A percentile compares a stretch with the other conserved stretches of the same genome.
Evolutionary conservation across 2,329 filamentous ascomycete species (phyloP).

Genomic region (Fusarium verticillioides): DNA sequence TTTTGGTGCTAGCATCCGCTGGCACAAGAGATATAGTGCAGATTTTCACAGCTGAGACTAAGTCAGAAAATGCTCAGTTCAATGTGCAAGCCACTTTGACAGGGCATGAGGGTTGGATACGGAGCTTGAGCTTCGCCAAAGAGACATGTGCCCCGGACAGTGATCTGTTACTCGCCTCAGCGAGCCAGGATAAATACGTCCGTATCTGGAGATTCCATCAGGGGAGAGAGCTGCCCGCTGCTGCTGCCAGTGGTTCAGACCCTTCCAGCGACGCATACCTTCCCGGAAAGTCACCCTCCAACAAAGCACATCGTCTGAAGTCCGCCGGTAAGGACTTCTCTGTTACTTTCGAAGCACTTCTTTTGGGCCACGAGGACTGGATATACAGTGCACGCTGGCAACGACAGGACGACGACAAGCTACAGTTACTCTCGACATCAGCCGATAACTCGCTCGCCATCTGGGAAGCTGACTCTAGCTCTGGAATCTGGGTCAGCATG

Average conservation of each 20-base stretch:
- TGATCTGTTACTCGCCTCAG: constrained; percentile 87
- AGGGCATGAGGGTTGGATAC: constrained; percentile 95
- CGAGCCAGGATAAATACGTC: constrained; percentile 97
- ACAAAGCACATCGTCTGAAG: constrained; percentile 85
- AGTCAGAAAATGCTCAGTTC: constrained; percentile 62
- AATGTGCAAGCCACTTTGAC: constrained; percentile 78
- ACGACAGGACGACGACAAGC: constrained; percentile 59
- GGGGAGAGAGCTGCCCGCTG: constrained; percentile 71
- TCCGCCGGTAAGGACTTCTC: constrained; percentile 73
- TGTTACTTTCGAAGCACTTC: constrained; percentile 90
- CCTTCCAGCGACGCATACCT: constrained; percentile 67
- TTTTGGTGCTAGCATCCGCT: constrained; percentile 80
- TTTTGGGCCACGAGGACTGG: constrained; percentile 98
- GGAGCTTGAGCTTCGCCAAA: constrained; percentile 81
- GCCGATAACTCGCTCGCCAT: constrained; percentile 95
- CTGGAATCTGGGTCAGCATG: constrained; percentile 90
- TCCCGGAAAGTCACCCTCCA: constrained; percentile 80
- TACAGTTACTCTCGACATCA: constrained; percentile 87
- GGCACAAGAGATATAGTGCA: constrained; percentile 88
- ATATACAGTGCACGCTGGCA: constrained; percentile 90
- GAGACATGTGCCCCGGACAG: constrained; percentile 65
- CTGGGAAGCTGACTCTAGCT: constrained; percentile 86
- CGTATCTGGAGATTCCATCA: constrained; percentile 88
- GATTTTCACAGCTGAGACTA: constrained; percentile 72
- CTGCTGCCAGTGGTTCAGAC: constrained; percentile 65